phyloP scores from a whole-genome alignment of 768 basidiomycete genomes.

The Scleroderma bovista region DNA sequence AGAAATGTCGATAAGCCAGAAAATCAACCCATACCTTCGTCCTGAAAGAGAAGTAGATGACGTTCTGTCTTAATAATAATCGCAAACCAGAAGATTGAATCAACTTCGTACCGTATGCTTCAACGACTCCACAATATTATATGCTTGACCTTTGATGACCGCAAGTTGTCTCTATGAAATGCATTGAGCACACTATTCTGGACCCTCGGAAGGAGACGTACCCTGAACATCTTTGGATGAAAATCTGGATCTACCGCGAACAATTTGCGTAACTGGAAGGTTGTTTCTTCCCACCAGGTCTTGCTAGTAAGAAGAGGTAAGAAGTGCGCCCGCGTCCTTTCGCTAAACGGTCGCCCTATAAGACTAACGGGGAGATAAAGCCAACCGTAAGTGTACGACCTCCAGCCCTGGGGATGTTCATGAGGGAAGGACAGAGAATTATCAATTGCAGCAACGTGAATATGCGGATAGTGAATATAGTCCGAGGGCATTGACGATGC shows the following conservation, averaged over 20 bases:
- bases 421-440: constrained; percentile 91
- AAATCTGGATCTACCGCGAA: constrained; percentile 83
- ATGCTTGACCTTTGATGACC: constrained; percentile 92
- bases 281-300: constrained; percentile 88
- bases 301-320: constrained; percentile 78
- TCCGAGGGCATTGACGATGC: constrained; percentile 28
- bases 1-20: background rate
- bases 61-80: constrained; percentile 3
- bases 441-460: constrained; percentile 91
- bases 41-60: constrained; percentile 37
- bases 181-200: constrained; percentile 4
- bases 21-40: constrained; percentile 52
- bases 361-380: constrained; percentile 79
- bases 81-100: background rate
- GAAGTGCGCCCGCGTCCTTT: constrained; percentile 77
- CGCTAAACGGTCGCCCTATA: constrained; percentile 82
- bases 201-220: constrained; percentile 27
- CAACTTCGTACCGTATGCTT: constrained; percentile 57
- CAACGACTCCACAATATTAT: constrained; percentile 83
- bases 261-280: constrained; percentile 65
- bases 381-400: constrained; percentile 86
- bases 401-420: constrained; percentile 78
- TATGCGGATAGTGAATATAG: constrained; percentile 66
- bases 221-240: constrained; percentile 85
- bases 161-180: constrained; percentile 66